Evolutionary conservation across 1,284 basidiomycete species (phyloP).

Genomic region (Pyrrhoderma noxium): DNA sequence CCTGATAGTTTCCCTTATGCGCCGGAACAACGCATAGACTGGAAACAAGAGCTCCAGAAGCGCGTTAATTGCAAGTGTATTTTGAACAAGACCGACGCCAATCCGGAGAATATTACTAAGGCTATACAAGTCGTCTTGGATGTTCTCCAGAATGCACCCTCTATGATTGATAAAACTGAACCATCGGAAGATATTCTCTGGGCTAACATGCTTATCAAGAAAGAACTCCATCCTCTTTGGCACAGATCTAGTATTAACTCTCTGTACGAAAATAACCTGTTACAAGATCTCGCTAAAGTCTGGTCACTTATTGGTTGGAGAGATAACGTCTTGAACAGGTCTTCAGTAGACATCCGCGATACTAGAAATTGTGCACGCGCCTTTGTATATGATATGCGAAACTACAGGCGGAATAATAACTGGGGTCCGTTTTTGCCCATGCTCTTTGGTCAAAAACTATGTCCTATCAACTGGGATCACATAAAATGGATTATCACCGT

Average conservation of each 20-base stretch:
- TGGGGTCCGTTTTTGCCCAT: slow-evolving; percentile 49
- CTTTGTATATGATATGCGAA: slow-evolving; percentile 56
- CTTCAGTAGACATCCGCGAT: slow-evolving; percentile 1
- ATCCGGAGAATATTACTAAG: slow-evolving; percentile 26
- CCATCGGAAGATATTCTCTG: slow-evolving; percentile 19
- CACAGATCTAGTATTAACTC: not conserved
- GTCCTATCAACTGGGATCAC: slow-evolving; percentile 52
- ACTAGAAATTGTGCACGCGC: slow-evolving; percentile 43
- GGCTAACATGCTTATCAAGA: slow-evolving; percentile 8
- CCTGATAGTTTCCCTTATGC: not conserved
- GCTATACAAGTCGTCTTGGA: slow-evolving; percentile 39
- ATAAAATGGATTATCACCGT: slow-evolving; percentile 52
- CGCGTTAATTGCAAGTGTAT: slow-evolving; percentile 26
- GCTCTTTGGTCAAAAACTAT: slow-evolving; percentile 10
- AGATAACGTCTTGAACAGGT: not conserved
- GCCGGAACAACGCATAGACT: slow-evolving; percentile 19
- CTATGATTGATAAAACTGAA: slow-evolving; percentile 22
- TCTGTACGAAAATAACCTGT: no score
- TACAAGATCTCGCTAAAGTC: slow-evolving; percentile 23
- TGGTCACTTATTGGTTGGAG: slow-evolving; percentile 16
- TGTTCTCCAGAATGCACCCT: slow-evolving; percentile 35
- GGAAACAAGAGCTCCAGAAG: slow-evolving; percentile 28
- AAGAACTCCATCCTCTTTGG: slow-evolving; percentile 16
- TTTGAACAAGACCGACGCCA: slow-evolving; percentile 18
- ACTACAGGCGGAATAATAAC: slow-evolving; percentile 39